Evolutionary conservation across 1,284 basidiomycete species (phyloP), one percentile per base, ranked within the genome.

Genomic region (Sutorius eximius): DNA sequence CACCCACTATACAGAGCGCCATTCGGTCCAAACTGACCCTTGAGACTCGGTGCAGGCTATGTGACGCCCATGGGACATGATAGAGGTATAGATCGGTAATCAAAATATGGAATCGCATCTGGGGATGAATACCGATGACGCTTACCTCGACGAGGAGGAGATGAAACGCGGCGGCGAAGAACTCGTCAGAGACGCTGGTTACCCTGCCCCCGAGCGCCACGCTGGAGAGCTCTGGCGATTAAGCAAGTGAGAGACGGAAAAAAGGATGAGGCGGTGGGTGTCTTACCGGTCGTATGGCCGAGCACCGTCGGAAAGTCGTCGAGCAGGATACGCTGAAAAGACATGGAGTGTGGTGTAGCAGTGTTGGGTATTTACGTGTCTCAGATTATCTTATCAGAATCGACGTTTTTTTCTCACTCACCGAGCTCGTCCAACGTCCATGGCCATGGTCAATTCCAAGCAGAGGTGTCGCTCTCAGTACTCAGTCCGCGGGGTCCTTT

Each of bases 1-100:
- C 96, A 99, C 49, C 95, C 96, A 64, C 91, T 93, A 72, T 85
- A 99, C 36, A 98, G 74, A 0, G 96, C 96, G 27, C 96, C 96
- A 47, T 95, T 96, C 2, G 95, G 93, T 1, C 96, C 96, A 65
- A 96, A 99, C 62, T 94, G 91, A 13, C 97, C 96, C 73, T 95
- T 91, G 73, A 95, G 73, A 64, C 86, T 91, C 5, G 81, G 81
- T 38, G 93, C 82, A 15, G 93, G 86, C 90, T 94, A 41, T 13
- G 30, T 38, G 32, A 47, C 20, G 51, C 27, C 18, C 49, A 45
- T n/a, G n/a, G n/a, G n/a, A n/a, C n/a, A n/a, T n/a, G n/a, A n/a
- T n/a, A n/a, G n/a, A n/a, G n/a, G n/a, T n/a, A n/a, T n/a, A n/a
- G 27, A 47, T 51, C 30, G n/a, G 27, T 27, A 45, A 24, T 29